These are phyloP conservation scores for Calonectria leucothoes DNA, from an alignment of 2,329 filamentous ascomycete genomes.

Conservation along the genomic window DNA sequence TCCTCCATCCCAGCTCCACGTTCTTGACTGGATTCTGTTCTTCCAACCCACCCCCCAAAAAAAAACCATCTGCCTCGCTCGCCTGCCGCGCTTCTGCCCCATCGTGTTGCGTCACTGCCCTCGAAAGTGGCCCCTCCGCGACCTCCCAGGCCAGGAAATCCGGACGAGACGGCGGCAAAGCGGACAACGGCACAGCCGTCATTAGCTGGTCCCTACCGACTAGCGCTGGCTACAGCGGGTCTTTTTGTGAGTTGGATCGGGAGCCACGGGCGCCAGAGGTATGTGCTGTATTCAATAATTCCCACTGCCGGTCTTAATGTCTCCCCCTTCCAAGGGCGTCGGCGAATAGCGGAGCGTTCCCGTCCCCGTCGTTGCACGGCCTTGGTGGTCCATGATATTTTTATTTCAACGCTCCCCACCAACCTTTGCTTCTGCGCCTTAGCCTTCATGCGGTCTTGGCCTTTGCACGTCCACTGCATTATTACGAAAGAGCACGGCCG, in stretches of 20 bases:
- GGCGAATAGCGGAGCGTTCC: constrained; percentile 24
- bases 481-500: constrained; percentile 4
- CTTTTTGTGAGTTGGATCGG: constrained; percentile 38
- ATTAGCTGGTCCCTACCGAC: constrained; percentile 36
- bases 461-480: constrained; percentile 15
- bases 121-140: constrained; percentile 24
- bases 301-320: constrained; percentile 31
- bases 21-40: background rate
- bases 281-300: constrained; percentile 39
- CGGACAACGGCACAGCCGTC: constrained; percentile 43
- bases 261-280: constrained; percentile 42
- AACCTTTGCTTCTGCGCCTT: constrained; percentile 10
- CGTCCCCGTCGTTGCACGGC: constrained; percentile 32
- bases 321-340: constrained; percentile 34
- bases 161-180: constrained; percentile 35
- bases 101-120: constrained; percentile 30
- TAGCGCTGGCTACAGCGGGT: constrained; percentile 41
- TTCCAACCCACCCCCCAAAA: background rate
- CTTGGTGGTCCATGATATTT: constrained; percentile 23
- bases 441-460: constrained; percentile 11
- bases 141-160: constrained; percentile 28
- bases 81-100: constrained; percentile 10
- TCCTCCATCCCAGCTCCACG: background rate
- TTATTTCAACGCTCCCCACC: constrained; percentile 10
- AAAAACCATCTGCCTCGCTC: background rate